Evolutionary conservation across 768 basidiomycete genomes (phyloP), one percentile per base, ranked within the genome.

Genomic region (Leccinum barrowsii): DNA sequence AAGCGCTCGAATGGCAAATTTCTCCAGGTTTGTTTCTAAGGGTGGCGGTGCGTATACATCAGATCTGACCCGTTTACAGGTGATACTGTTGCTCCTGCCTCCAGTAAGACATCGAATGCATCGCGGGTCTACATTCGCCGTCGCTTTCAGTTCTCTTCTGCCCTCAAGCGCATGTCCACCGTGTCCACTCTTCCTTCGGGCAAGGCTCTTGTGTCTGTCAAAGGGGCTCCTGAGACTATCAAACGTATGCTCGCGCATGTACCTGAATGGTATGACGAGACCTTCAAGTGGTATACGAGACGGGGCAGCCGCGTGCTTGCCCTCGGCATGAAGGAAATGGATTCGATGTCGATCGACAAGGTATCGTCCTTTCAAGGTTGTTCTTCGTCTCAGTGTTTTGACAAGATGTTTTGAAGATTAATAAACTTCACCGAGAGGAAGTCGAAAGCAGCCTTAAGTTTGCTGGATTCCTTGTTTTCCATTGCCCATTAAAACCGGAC

Each of bases 381-480:
- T 2, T 12, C 28, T 5, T 13, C 2, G 49, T 50, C 8, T 13
- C 13, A 21, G 5, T 24, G 35, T 59, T 28, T 55, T 10, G 56
- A 15, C 12, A 11, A 2, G 7, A 26, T 5, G 4, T 35, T 32
- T 7, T 22, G 15, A 63, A 96, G 93, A 91, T 98, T 68, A 94
- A 94, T 71, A 92, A 90, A 64, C 73, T 98, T n/a, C 75, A 85
- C 40, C 81, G 97, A 49, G 86, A 92, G 42, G 74, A 84, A 30
- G 90, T 92, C 10, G 97, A 99, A 74, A 85, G 84, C 59, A 70
- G 75, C 1, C 79, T 99, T 49, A 76, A 70, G 3, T 99, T 99
- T 67, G 93, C 85, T n/a, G 97, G 97, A 7, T 99, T 99, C 79
- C 78, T 99, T 59, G 94, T 99, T 21, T 99, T 99, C 85, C 95